A percentile compares a stretch with the other conserved stretches of the same genome.
phyloP scores from a whole-genome alignment of 2,329 filamentous ascomycete genomes.

The Colletotrichum siamense region DNA sequence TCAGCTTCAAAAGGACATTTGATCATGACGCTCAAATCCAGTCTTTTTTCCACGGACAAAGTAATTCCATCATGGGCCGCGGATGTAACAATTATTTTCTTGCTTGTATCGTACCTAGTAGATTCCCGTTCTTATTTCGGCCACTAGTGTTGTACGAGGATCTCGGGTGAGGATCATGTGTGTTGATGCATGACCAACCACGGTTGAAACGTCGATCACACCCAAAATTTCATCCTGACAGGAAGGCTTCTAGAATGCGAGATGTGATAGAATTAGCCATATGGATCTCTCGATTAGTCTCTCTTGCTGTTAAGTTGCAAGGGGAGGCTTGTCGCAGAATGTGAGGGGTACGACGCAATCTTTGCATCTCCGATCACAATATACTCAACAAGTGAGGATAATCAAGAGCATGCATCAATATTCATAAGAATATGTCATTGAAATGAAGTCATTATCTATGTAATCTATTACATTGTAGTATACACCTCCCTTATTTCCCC shows the following conservation, averaged over 20 bases:
- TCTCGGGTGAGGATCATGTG: neutral
- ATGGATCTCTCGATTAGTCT: neutral
- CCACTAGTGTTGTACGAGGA: neutral
- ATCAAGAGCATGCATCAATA: accelerated
- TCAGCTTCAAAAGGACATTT: accelerated
- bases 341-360: neutral
- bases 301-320: neutral
- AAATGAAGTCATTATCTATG: neutral
- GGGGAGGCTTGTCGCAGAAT: neutral
- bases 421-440: neutral
- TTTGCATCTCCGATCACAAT: accelerated
- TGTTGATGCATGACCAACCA: neutral
- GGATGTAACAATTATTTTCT: accelerated
- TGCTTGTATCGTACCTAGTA: neutral
- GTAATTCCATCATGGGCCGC: accelerated
- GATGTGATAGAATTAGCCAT: neutral
- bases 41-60: neutral
- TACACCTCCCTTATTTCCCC: neutral
- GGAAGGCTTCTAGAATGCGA: neutral
- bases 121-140: accelerated
- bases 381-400: accelerated
- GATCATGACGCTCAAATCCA: neutral
- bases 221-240: neutral
- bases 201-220: neutral
- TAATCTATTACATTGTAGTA: neutral